Evolutionary conservation across 75 land plant species (phyloP).

Genomic region (Cryptomeria japonica): DNA sequence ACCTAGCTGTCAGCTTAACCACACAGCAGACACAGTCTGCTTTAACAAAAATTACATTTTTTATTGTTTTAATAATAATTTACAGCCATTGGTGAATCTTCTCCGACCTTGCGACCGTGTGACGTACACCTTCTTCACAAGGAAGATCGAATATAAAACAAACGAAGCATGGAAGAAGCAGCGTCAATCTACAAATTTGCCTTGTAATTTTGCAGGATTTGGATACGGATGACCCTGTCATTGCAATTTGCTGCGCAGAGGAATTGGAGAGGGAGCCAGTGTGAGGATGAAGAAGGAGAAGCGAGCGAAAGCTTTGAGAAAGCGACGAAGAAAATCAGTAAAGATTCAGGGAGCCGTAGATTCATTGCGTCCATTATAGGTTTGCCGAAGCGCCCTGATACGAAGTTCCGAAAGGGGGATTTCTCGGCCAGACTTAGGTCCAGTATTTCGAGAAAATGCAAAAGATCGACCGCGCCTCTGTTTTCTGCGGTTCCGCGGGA

Average conservation of each 20-base stretch:
- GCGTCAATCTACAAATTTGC: no score
- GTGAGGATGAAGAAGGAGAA: not conserved
- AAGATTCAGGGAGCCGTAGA: not conserved
- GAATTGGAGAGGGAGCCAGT: not conserved
- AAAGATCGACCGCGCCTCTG: not conserved
- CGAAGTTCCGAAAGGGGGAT: not conserved
- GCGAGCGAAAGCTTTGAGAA: not conserved
- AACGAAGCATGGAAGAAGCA: no score
- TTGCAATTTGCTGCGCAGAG: not conserved
- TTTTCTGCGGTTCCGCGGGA: not conserved
- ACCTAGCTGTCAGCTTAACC: no score
- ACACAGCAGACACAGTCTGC: no score
- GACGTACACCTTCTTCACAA: no score
- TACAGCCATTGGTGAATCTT: no score
- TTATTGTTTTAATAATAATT: no score
- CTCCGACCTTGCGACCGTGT: no score
- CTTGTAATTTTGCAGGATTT: no score
- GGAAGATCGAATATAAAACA: no score
- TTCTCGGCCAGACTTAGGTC: not conserved
- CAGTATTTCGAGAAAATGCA: not conserved
- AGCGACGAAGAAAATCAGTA: not conserved
- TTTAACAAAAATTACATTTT: no score
- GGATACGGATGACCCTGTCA: not conserved
- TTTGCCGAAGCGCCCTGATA: constrained; percentile 7
- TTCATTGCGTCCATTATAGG: not conserved